Percentiles rank a stretch among this genome's conserved stretches.
These are phyloP conservation scores for Ganoderma lucidum DNA, from an alignment of 1,284 basidiomycete species.

Conservation along the genomic window DNA sequence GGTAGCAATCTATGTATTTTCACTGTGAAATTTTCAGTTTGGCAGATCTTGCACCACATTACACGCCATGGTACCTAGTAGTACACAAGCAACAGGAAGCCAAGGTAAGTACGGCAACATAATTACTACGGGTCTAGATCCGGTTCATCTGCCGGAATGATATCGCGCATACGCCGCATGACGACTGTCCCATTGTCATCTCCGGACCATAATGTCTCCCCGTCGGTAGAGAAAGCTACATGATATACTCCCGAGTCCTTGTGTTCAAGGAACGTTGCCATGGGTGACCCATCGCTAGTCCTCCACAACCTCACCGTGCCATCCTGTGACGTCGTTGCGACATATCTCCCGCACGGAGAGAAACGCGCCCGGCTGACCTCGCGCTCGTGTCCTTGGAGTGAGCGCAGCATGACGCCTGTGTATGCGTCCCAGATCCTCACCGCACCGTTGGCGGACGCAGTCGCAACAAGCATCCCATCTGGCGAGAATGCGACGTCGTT, in stretches of 20 bases:
- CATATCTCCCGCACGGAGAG: constrained; percentile 32
- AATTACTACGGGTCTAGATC: background rate
- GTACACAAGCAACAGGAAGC: background rate
- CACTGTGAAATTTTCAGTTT: too few species aligned
- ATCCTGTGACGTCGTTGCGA: constrained; percentile 9
- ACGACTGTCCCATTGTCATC: background rate
- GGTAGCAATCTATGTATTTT: too few species aligned
- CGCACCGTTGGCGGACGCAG: background rate
- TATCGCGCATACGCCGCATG: background rate
- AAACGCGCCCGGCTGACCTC: constrained; percentile 31
- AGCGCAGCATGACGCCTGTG: background rate
- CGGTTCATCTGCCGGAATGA: background rate
- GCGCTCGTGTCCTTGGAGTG: constrained; percentile 22
- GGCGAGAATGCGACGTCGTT: background rate
- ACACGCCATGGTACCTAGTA: too few species aligned
- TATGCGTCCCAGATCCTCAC: background rate
- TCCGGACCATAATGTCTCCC: background rate
- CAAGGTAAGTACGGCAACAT: background rate
- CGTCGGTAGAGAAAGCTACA: background rate
- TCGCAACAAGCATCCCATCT: background rate
- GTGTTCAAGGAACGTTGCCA: background rate
- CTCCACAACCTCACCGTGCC: background rate
- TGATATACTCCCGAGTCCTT: background rate
- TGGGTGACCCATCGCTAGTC: background rate
- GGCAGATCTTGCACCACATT: too few species aligned